Evolutionary conservation across 345 rosid genomes (phyloP), one percentile per base, ranked within the genome.

Genomic region (Eucalyptus grandis): DNA sequence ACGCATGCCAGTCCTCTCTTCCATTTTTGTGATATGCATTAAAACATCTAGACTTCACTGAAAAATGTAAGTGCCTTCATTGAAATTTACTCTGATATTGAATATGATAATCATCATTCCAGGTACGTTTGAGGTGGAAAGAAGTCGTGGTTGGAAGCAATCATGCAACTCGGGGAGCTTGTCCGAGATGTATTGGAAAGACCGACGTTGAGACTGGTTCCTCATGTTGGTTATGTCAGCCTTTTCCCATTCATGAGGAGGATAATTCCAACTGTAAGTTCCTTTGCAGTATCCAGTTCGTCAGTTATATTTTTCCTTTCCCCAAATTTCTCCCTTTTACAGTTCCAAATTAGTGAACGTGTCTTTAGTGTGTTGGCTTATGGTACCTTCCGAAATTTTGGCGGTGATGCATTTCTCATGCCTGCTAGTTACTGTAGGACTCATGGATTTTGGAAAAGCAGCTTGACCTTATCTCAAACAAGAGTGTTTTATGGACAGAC

Each of bases 181-280:
- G 95, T 97, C 50, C 95, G 97, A 90, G 98, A 98, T 89, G 98
- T 95, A 37, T 65, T 93, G 65, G 98, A 91, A 91, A 91, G 40
- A 88, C 98, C 99, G 30, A 93, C 92, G 88, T 90, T 92, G 93
- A 95, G 96, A 92, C 91, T 96, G 86, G 98, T 96, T 93, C 98
- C 98, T 91, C 98, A 98, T 88, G 90, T 98, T 49, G 99, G 99
- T 83, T 97, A 96, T 86, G 98, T 95, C 91, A 96, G 98, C 96
- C 96, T 98, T 92, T 97, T 98, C 89, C 99, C 99, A 16, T 98
- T 98, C 92, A 98, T 98, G 90, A 90, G 92, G 90, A 96, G 90
- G 91, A 94, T 97, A 87, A 98, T 98, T 91, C 98, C 99, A 85
- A 89, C 96, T 86, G 99, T 97, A 94, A 97, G 99, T 92, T 91